Evolutionary conservation across 2,329 filamentous ascomycete genomes (phyloP).

Genomic region (Pseudomassariella vexata): DNA sequence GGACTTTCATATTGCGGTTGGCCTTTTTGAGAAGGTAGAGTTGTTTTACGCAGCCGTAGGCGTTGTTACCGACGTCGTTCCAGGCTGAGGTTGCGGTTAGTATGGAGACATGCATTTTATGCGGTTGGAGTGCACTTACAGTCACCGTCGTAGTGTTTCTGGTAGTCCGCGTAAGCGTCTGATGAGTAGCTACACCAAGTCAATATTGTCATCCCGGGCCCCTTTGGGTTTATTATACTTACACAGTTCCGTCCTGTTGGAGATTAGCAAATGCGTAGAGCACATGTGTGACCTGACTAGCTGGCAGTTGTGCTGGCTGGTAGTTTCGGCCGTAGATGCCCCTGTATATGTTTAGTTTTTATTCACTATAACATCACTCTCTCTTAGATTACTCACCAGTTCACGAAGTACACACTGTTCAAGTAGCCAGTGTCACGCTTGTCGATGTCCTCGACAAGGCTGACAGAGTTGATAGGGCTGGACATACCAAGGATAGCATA

Average conservation of each 20-base stretch:
- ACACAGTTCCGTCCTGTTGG: constrained; percentile 65
- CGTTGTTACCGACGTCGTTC: constrained; percentile 62
- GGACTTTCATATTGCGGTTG: constrained; percentile 70
- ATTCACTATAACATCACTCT: not conserved
- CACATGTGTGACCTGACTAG: constrained; percentile 67
- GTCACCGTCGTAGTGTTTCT: constrained; percentile 69
- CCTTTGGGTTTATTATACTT: too few relatives aligned
- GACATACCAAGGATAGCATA: constrained; percentile 1
- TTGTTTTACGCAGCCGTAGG: constrained; percentile 78
- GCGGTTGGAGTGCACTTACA: constrained; percentile 30
- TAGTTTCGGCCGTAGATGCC: constrained; percentile 71
- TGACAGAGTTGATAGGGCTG: too few relatives aligned
- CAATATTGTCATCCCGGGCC: not conserved
- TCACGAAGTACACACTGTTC: constrained; percentile 42
- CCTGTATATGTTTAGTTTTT: constrained; percentile 29
- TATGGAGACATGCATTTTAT: too few relatives aligned
- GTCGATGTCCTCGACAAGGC: constrained; percentile 7
- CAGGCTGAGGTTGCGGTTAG: constrained; percentile 33
- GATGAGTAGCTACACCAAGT: constrained; percentile 45
- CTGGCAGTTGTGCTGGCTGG: constrained; percentile 64
- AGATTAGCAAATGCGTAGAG: constrained; percentile 81
- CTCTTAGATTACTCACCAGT: constrained; percentile 32
- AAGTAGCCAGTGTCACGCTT: constrained; percentile 27
- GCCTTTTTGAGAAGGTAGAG: constrained; percentile 70
- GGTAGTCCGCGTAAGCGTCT: constrained; percentile 63